These are phyloP conservation scores for Entomophthora muscae DNA, from an alignment of 371 early-diverging fungal species.

Conservation along the genomic window DNA sequence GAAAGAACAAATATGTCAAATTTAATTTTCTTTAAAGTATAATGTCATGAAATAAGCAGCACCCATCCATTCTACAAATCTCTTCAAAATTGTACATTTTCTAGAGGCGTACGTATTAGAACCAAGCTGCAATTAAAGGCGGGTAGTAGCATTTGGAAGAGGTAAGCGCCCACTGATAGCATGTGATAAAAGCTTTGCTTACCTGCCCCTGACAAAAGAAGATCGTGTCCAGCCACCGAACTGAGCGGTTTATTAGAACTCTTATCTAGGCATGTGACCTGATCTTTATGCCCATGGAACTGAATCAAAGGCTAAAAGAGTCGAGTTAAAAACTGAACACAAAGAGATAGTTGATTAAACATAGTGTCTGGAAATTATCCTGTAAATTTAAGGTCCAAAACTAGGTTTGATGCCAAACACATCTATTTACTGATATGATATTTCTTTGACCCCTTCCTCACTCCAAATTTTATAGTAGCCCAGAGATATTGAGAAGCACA, in stretches of 20 bases:
- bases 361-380: background rate
- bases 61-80: too few relatives aligned
- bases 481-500: too few relatives aligned
- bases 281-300: background rate
- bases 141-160: background rate
- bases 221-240: background rate
- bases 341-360: background rate
- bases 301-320: background rate
- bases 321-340: background rate
- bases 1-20: background rate
- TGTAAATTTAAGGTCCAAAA: background rate
- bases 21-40: background rate
- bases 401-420: background rate
- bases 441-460: background rate
- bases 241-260: background rate
- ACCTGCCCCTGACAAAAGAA: background rate
- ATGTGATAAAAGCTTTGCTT: background rate
- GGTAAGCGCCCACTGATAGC: background rate
- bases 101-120: background rate
- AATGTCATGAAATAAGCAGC: too few relatives aligned
- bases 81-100: too few relatives aligned
- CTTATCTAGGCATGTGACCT: background rate
- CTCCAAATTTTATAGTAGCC: background rate
- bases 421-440: background rate
- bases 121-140: background rate